Evolutionary conservation across 139 green algal species (phyloP), one percentile per base, ranked within the genome.

Genomic region (Limnomonas spitsbergensis): DNA sequence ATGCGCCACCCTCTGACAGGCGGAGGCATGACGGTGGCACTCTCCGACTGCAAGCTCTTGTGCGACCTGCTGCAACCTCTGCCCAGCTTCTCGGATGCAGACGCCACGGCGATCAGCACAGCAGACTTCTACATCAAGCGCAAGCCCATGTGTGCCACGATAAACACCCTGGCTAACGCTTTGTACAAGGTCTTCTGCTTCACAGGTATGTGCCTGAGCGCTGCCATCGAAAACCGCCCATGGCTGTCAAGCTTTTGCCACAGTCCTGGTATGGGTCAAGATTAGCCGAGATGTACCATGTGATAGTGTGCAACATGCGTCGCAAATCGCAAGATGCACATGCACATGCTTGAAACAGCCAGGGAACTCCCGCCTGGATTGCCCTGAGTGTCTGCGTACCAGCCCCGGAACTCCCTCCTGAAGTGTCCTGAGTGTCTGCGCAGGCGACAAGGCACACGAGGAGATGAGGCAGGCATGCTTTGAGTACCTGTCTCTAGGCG

Each of bases 151-250:
- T 91, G 84, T 26, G 91, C 94, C n/a, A 99, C 95, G 69, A 98
- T 99, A 87, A 99, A 99, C 93, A 99, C 95, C 4, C 89, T 99
- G 29, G 96, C 95, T 20, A 97, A 98, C 73, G 95, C 95, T 6
- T 85, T 99, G 53, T 99, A 99, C 90, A 93, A 92, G 80, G 71
- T 77, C 14, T 91, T 91, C 81, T 88, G 86, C 78, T 82, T 73
- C 37, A 83, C 77, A 66, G 69, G 42, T 24, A 78, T n/a, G n/a
- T n/a, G n/a, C n/a, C n/a, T n/a, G n/a, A n/a, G n/a, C n/a, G 47
- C 47, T 56, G 9, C 9, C 47, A 9, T 56, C 14, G 47, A 56
- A 56, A 56, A 56, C 47, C 9, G 47, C 47, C 47, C 47, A 9
- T 56, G 47, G 9, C 14, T 56, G 47, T 56, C 53, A 68, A n/a